Percentiles rank a stretch among this genome's conserved stretches.
These are phyloP conservation scores for Candida pseudofarinosa DNA, from an alignment of 805 yeast genomes.

Conservation along the genomic window DNA sequence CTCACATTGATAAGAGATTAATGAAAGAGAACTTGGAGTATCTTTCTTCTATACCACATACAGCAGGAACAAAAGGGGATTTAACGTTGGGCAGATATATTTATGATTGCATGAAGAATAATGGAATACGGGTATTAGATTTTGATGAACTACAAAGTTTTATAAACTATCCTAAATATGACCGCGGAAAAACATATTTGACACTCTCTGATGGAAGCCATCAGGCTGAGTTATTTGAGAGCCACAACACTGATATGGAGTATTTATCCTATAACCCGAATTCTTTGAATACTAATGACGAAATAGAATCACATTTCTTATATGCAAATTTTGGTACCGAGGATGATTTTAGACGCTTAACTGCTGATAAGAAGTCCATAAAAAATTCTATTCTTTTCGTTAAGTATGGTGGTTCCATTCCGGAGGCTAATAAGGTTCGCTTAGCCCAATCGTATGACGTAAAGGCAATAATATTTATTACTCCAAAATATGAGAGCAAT, in stretches of 20 bases:
- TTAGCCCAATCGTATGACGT: conserved; percentile 58
- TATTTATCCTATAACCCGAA: conserved; percentile 64
- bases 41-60: conserved; percentile 75
- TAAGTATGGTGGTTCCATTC: conserved; percentile 47
- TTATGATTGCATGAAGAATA: conserved; percentile 51
- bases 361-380: conserved; percentile 32
- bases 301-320: conserved; percentile 48
- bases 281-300: conserved; percentile 49
- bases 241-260: conserved; percentile 28
- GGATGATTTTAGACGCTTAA: conserved; percentile 47
- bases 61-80: conserved; percentile 88
- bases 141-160: conserved; percentile 50
- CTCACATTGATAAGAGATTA: conserved; percentile 47
- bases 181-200: conserved; percentile 23
- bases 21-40: conserved; percentile 68
- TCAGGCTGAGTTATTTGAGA: conserved; percentile 37
- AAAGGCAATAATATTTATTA: conserved; percentile 63
- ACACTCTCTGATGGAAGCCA: conserved; percentile 29
- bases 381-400: conserved; percentile 54
- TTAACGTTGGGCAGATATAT: conserved; percentile 65
- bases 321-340: conserved; percentile 66
- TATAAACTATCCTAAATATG: conserved; percentile 57
- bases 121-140: conserved; percentile 52
- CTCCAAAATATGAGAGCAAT: conserved; percentile 21
- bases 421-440: conserved; percentile 34